Percentiles rank a stretch among this genome's conserved stretches.
Conservation (phyloP, 2,329 filamentous ascomycete species). For the Aspergillus phoenicis region DNA sequence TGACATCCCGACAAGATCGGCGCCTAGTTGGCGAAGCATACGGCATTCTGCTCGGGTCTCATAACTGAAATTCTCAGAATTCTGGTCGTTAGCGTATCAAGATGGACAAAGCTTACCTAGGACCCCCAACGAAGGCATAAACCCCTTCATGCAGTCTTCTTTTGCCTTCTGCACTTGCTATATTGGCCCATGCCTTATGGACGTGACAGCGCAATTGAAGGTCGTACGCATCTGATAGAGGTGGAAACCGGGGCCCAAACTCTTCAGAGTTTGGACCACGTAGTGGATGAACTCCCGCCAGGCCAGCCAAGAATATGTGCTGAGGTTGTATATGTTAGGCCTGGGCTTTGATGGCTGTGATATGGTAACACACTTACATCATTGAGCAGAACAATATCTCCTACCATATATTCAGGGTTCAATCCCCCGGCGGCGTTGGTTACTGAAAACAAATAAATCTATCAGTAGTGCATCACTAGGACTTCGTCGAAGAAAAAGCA, state of each 20-base stretch:
- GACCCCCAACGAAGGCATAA: constrained; percentile 66
- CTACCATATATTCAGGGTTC: constrained; percentile 65
- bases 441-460: constrained; percentile 44
- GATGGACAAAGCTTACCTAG: constrained; percentile 52
- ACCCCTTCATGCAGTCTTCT: constrained; percentile 64
- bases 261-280: constrained; percentile 65
- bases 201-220: constrained; percentile 60
- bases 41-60: constrained; percentile 68
- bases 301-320: constrained; percentile 66
- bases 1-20: constrained; percentile 72
- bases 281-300: constrained; percentile 63
- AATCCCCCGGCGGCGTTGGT: constrained; percentile 69
- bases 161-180: constrained; percentile 48
- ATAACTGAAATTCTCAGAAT: constrained; percentile 47
- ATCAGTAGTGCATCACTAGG: not conserved
- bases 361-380: constrained; percentile 51
- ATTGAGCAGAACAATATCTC: constrained; percentile 66
- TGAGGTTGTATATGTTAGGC: constrained; percentile 28
- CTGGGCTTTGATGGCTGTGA: constrained; percentile 1
- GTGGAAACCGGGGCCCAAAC: constrained; percentile 65
- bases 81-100: not conserved
- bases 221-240: constrained; percentile 68
- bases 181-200: constrained; percentile 59
- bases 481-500: not conserved
- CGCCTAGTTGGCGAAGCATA: constrained; percentile 62